A percentile compares a stretch with the other conserved stretches of the same genome.
phyloP scores from a whole-genome alignment of 2,329 filamentous ascomycete species.

The Trichoderma asperellum region DNA sequence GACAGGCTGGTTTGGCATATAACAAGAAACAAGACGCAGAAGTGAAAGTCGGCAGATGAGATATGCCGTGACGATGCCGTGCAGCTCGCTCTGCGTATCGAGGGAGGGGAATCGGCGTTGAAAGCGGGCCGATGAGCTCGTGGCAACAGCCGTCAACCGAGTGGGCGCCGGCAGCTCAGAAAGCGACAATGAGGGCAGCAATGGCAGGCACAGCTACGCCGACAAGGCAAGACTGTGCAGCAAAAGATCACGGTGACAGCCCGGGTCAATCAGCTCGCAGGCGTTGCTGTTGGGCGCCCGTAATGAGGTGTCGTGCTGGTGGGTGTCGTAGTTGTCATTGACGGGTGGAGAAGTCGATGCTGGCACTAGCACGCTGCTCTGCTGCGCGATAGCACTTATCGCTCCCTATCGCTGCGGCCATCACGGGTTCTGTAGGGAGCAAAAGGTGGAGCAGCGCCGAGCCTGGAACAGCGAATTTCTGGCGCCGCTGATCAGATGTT shows the following conservation, averaged over 20 bases:
- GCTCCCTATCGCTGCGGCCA: not conserved
- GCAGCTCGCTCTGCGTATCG: slow-evolving; percentile 1
- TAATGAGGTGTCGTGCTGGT: not conserved
- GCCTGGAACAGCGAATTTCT: slow-evolving; percentile 5
- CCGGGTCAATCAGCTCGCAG: slow-evolving; percentile 3
- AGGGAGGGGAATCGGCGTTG: slow-evolving; percentile 21
- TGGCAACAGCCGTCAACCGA: not conserved
- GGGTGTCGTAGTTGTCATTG: slow-evolving; percentile 18
- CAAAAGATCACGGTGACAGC: not conserved
- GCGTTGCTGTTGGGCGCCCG: slow-evolving; percentile 16
- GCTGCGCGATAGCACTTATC: slow-evolving; percentile 14
- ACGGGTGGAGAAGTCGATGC: slow-evolving; percentile 14
- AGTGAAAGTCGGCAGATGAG: not conserved
- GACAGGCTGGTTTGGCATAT: not conserved
- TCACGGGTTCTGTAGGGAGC: slow-evolving; percentile 1
- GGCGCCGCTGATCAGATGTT: slow-evolving; percentile 16
- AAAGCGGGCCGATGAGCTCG: slow-evolving; percentile 22
- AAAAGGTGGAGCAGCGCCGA: slow-evolving; percentile 16
- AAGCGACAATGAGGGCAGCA: slow-evolving; percentile 4
- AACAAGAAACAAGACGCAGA: not conserved
- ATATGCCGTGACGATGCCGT: not conserved
- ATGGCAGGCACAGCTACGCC: not conserved
- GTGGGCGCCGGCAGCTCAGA: slow-evolving; percentile 1
- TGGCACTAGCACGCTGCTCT: slow-evolving; percentile 21
- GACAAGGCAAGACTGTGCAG: not conserved